Evolutionary conservation across 192 early-diverging fungal species (phyloP).

Genomic region (Kappamyces sp.): DNA sequence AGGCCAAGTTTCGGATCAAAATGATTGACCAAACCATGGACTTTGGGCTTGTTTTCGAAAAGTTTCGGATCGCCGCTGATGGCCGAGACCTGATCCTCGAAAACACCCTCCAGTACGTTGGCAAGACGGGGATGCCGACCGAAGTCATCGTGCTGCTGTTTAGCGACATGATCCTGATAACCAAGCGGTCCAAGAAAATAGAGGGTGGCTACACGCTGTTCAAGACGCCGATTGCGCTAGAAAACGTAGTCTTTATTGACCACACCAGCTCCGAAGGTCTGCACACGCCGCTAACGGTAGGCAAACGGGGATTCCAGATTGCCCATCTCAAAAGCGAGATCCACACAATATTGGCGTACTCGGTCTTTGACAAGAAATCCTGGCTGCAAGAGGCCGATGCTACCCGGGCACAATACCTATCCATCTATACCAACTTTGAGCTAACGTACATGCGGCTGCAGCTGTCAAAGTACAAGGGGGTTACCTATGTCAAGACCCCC

Average conservation of each 20-base stretch:
- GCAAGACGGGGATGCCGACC: slow-evolving; percentile 29
- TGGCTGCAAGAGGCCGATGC: slow-evolving; percentile 43
- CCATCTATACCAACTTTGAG: slow-evolving; percentile 24
- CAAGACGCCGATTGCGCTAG: slow-evolving; percentile 48
- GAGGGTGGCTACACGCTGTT: slow-evolving; percentile 33
- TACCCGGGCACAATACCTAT: slow-evolving; percentile 28
- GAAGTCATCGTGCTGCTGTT: slow-evolving; percentile 45
- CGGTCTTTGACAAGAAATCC: slow-evolving; percentile 42
- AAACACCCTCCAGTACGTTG: slow-evolving; percentile 36
- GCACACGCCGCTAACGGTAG: neutral
- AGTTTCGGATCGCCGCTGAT: slow-evolving; percentile 41
- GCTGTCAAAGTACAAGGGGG: too few relatives aligned
- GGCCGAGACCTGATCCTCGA: slow-evolving; percentile 43
- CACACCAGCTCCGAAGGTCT: slow-evolving; percentile 25
- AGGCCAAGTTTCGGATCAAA: slow-evolving; percentile 34
- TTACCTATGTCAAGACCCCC: too few relatives aligned
- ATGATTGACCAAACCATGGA: slow-evolving; percentile 46
- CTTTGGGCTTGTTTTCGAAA: slow-evolving; percentile 38
- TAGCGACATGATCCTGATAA: slow-evolving; percentile 43
- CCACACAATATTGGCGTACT: slow-evolving; percentile 31
- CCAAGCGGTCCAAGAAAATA: slow-evolving; percentile 22
- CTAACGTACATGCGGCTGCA: slow-evolving; percentile 1
- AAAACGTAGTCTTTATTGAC: slow-evolving; percentile 40
- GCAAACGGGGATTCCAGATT: slow-evolving; percentile 34
- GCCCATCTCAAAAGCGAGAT: slow-evolving; percentile 43